Evolutionary conservation across 441 rosid species (phyloP).

Genomic region (Biscutella auriculata): DNA sequence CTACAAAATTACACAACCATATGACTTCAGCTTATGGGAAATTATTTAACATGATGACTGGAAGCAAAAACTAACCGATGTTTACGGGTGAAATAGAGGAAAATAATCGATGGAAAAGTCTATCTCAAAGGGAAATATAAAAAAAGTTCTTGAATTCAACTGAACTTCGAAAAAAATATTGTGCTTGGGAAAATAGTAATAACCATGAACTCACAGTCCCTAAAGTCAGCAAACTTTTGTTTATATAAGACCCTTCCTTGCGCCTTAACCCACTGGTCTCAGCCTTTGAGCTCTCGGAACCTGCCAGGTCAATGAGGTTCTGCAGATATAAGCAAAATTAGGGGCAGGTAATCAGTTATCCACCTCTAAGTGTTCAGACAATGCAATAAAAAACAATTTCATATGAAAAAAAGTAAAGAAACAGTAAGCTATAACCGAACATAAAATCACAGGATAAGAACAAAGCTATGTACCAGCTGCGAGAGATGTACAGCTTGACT

Average conservation of each 20-base stretch:
- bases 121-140: neutral
- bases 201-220: constrained; percentile 70
- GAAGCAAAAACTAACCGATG: neutral
- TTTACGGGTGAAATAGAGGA: neutral
- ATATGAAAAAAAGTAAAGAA: neutral
- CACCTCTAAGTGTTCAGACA: neutral
- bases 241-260: constrained; percentile 95
- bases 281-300: constrained; percentile 99
- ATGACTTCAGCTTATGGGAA: neutral
- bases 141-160: neutral
- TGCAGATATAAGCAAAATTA: constrained; percentile 49
- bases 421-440: constrained; percentile 1
- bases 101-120: neutral
- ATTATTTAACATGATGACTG: neutral
- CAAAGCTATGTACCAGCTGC: constrained; percentile 63
- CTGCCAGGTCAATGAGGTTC: constrained; percentile 99
- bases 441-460: constrained; percentile 6
- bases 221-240: constrained; percentile 90
- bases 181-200: constrained; percentile 1
- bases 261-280: constrained; percentile 86
- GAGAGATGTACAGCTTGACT: constrained; percentile 89
- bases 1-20: constrained; percentile 24
- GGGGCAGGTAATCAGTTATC: constrained; percentile 7
- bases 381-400: neutral
- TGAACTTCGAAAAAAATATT: neutral